Evolutionary conservation across 805 yeast genomes (phyloP), one percentile per base, ranked within the genome.

Genomic region (Zygosaccharomyces bisporus): DNA sequence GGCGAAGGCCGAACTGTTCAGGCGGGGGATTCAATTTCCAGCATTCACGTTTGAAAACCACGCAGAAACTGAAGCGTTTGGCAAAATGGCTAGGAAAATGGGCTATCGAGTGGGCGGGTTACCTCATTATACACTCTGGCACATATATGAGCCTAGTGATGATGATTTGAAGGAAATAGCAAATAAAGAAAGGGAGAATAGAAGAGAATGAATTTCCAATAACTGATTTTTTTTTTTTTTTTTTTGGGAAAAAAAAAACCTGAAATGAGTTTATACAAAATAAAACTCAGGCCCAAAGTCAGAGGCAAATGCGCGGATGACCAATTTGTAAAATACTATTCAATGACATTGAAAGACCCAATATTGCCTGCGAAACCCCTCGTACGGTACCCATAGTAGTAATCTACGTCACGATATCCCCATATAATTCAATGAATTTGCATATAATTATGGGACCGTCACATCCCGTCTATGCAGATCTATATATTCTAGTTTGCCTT

Each of bases 91-190:
- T 16, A 81, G 73, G 54, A 69, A 71, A 50, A 83, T 86, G 84
- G 95, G 95, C 4, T 86, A 76, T 65, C 71, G 71, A 49, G 95
- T 88, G 10, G 93, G 89, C 30, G 96, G 96, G 0, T 72, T 88
- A 51, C 95, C 96, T 4, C 90, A 88, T 67, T 88, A 87, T 64
- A 86, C 90, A 0, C 71, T 87, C 34, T 87, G 95, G 95, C 96
- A 87, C 64, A 84, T 88, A 39, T 86, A 83, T 61, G 95, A 86
- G 59, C 95, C 95, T 12, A 83, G 90, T 67, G 90, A 83, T 63
- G 91, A 86, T 57, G 95, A 86, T 66, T 69, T 86, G 52, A 71
- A 74, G 53, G 79, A 80, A 54, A 84, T 86, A 43, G 83, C 87
- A 2, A 72, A 71, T 53, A 70, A 78, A 63, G 95, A 85, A 64